Base-by-base conservation (phyloP, 2,329 filamentous ascomycete genomes). In the Thielaviopsis ethacetica region DNA sequence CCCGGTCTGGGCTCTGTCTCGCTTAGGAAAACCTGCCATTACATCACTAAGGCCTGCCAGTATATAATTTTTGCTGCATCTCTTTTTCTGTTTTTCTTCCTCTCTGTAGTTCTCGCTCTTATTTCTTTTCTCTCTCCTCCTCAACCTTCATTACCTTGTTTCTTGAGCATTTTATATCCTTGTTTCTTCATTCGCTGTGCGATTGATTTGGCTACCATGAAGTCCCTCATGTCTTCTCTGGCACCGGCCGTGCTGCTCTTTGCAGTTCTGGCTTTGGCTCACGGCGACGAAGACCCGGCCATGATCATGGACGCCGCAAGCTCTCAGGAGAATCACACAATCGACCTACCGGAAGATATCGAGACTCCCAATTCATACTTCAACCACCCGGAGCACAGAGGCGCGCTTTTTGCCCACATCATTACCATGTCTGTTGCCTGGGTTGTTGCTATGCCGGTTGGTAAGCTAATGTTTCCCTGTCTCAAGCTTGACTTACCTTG, bases 371-470 rank as follows among this genome's bases (percentile, higher is more conserved):
- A 72, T n/a, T 82, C 74, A 60, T 86, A 86, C 68, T 85, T 84
- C 70, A 69, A 76, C 24, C 73, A 81, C 59, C 66, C 73, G 0
- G 75, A 81, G 26, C 73, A 82, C 66, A 71, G 68, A 7, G 70
- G 72, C 15, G 70, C 79, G 63, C 83, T 93, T 65, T 76, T 86
- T 65, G 78, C 79, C 60, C 88, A 93, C 66, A 84, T 91, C 59
- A 73, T 70, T 5, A 72, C 88, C 53, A 89, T 90, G 83, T 71
- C 82, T 1, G 59, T 86, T 9, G 80, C 79, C 9, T 93, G 88
- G 88, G 76, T 86, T 41, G 76, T 91, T 58, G 67, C 86, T 54
- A 75, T 91, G 58, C 88, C 88, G 56, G 69, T 85, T 61, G 84
- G 87, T 86, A 75, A 72, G 82, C 17, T 38, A 13, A 26, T 30